Percentiles rank a stretch among this genome's conserved stretches.
phyloP scores from a whole-genome alignment of 2,329 filamentous ascomycete species.

The Colletotrichum sp. region DNA sequence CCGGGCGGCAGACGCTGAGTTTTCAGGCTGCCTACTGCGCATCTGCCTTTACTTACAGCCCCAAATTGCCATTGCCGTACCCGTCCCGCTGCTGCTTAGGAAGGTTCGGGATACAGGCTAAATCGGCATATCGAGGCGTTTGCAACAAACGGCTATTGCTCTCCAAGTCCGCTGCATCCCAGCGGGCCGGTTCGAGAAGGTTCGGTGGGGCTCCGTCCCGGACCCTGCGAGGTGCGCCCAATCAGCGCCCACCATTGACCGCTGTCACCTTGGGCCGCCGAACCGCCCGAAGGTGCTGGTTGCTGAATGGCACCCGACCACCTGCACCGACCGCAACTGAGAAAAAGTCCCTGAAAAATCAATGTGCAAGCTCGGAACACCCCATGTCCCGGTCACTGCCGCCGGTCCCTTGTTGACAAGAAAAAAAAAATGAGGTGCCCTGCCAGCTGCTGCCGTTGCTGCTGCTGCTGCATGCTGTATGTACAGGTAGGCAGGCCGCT shows the following conservation, averaged over 20 bases:
- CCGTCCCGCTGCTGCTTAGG: not conserved
- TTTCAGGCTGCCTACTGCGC: not conserved
- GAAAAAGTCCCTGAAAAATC: not conserved
- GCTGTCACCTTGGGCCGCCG: slow-evolving; percentile 10
- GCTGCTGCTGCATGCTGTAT: not conserved
- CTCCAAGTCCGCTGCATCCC: slow-evolving; percentile 10
- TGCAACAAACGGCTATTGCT: slow-evolving; percentile 34
- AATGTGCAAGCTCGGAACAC: not conserved
- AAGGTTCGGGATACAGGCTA: not conserved
- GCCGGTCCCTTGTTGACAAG: not conserved
- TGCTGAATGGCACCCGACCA: slow-evolving; percentile 3
- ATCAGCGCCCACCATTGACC: not conserved
- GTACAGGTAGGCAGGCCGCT: not conserved
- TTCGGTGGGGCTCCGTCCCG: slow-evolving; percentile 42
- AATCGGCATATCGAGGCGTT: slow-evolving; percentile 33
- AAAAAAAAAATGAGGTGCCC: not conserved
- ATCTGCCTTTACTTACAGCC: not conserved
- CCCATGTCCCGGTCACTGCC: slow-evolving; percentile 12
- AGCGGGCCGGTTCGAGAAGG: slow-evolving; percentile 45
- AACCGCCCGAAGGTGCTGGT: slow-evolving; percentile 13
- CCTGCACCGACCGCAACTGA: not conserved
- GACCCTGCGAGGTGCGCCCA: not conserved
- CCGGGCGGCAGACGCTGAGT: not conserved
- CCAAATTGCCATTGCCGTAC: not conserved
- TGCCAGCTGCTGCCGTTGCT: not conserved